Conservation (phyloP, 176 grass and related monocot species). For the Ensete ventricosum region DNA sequence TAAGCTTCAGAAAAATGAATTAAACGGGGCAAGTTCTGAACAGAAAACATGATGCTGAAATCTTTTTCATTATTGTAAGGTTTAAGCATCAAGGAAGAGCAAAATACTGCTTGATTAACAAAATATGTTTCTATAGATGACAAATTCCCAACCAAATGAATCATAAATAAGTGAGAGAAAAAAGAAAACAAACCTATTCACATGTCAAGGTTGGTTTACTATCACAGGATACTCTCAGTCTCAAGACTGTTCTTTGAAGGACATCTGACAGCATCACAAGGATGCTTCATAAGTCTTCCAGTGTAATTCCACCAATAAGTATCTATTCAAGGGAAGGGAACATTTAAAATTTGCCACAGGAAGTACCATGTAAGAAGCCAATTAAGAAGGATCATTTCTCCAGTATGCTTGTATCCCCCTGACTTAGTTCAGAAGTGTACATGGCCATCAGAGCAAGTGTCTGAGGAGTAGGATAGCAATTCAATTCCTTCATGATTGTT, state of each 20-base stretch:
- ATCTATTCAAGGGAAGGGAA: neutral
- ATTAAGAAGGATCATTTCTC: neutral
- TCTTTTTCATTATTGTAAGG: too few species aligned
- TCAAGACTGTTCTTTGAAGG: neutral
- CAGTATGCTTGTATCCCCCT: neutral
- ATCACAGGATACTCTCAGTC: neutral
- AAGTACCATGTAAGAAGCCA: neutral
- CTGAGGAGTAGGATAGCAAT: conserved; percentile 38
- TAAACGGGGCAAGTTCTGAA: too few species aligned
- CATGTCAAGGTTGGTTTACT: neutral
- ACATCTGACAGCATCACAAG: neutral
- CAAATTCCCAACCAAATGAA: neutral
- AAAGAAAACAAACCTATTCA: neutral
- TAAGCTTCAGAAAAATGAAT: too few species aligned
- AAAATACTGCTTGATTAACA: too few species aligned
- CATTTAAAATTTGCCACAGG: too few species aligned
- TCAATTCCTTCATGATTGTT: conserved; percentile 33
- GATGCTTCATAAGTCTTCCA: neutral
- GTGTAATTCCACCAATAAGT: neutral
- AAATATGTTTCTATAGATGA: too few species aligned
- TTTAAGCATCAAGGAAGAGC: too few species aligned
- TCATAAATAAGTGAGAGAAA: neutral
- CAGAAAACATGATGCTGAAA: too few species aligned
- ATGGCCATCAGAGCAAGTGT: conserved; percentile 41
- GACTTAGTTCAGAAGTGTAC: conserved; percentile 9